Evolutionary conservation across 2,329 filamentous ascomycete genomes (phyloP), one percentile per base, ranked within the genome.

Genomic region (Cercospora zeina): DNA sequence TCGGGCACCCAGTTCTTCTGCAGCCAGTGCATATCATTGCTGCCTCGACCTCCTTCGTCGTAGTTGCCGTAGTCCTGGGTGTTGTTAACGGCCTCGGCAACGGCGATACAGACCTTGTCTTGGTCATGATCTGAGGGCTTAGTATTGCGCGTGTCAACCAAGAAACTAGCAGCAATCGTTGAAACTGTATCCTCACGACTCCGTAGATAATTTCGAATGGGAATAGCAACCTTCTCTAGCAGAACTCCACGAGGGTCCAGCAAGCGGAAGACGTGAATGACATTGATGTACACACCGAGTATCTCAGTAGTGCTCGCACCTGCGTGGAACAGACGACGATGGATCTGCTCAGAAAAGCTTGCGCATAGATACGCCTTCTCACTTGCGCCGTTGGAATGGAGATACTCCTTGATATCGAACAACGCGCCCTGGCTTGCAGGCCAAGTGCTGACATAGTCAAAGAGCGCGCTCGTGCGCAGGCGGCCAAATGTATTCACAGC

Each of bases 1-100:
- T 96, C 90, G 1, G 95, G 95, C 36, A 91, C 82, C 95, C 95
- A 99, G 8, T 87, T 85, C 87, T 96, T 90, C 74, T 99, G 93
- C 71, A 91, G 85, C 89, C 90, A 97, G 74, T 96, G 45, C 8
- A 39, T 10, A 19, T 59, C 56, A 14, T 34, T 49, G 8, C 45
- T 42, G 13, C 34, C 45, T 90, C 14, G 95, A 81, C 57, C 91
- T 90, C n/a, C 83, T 14, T 53, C 79, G 37, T 80, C 76, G 16
- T 76, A 62, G 69, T 77, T 68, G 1, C 63, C 57, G 65, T 83
- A 85, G 27, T 87, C 84, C 8, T 80, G 77, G 19, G 82, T 81
- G 64, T 87, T 84, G 37, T 84, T 83, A 54, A 93, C 83, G 42
- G 91, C 79, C 13, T 81, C 78, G 1, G 88, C 88, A 10, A 93